Conservation (phyloP, 176 grass and related monocot genomes). For the Leersia perrieri region DNA sequence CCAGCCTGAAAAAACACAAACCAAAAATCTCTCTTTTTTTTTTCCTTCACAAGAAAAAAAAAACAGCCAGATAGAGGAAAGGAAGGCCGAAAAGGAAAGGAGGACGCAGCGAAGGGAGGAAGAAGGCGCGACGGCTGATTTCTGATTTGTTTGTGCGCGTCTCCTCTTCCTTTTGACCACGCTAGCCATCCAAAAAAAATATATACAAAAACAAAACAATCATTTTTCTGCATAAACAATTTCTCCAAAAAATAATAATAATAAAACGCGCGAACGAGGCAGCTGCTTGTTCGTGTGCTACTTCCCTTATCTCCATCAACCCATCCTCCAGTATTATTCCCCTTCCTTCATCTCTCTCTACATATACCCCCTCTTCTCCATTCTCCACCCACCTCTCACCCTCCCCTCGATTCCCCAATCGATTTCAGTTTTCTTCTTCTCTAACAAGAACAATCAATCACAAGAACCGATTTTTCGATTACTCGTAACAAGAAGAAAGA, state of each 20-base stretch:
- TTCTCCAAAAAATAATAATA: neutral
- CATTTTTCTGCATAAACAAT: neutral
- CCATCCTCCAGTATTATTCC: constrained; percentile 57
- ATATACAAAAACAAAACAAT: neutral
- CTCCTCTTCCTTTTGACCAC: constrained; percentile 60
- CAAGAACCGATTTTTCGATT: no score
- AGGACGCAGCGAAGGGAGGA: constrained; percentile 24
- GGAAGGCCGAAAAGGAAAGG: neutral
- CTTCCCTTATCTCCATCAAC: constrained; percentile 53
- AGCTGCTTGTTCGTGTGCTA: constrained; percentile 41
- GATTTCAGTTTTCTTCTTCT: neutral
- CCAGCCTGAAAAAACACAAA: neutral
- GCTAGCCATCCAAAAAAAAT: constrained; percentile 15
- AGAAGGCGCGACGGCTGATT: constrained; percentile 28
- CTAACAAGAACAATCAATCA: constrained; percentile 30
- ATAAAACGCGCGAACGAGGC: neutral
- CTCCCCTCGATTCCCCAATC: neutral
- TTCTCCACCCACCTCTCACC: constrained; percentile 16
- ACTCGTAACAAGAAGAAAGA: no score
- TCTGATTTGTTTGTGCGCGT: constrained; percentile 36
- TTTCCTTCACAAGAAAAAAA: neutral
- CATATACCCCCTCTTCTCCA: constrained; percentile 33
- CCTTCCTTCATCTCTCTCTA: constrained; percentile 29
- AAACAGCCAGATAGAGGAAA: neutral
- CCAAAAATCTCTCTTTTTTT: neutral